phyloP scores from a whole-genome alignment of 1,284 basidiomycete genomes.

The Malassezia pachydermatis region DNA sequence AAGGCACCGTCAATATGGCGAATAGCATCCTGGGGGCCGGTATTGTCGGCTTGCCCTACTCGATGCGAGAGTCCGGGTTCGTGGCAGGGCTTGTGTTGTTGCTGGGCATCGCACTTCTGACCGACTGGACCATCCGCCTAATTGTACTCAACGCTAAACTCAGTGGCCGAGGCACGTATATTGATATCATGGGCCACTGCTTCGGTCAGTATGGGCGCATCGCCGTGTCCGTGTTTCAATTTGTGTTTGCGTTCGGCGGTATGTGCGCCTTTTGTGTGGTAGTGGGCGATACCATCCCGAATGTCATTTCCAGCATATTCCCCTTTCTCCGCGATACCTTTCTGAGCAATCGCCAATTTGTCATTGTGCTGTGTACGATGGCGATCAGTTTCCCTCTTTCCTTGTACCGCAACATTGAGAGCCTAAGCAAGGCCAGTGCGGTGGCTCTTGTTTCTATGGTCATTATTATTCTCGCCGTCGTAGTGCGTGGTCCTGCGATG shows the following conservation, averaged over 20 bases:
- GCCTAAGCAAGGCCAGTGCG: conserved; percentile 80
- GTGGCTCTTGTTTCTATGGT: conserved; percentile 72
- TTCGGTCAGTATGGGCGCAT: conserved; percentile 60
- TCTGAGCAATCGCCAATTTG: conserved; percentile 72
- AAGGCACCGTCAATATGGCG: conserved; percentile 83
- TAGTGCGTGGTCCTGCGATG: conserved; percentile 75
- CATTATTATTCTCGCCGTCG: conserved; percentile 78
- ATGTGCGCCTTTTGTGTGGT: conserved; percentile 49
- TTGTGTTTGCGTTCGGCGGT: conserved; percentile 93
- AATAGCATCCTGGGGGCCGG: conserved; percentile 94
- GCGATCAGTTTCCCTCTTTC: conserved; percentile 75
- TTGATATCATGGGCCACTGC: conserved; percentile 89
- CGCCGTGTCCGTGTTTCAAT: conserved; percentile 93
- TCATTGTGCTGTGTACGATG: conserved; percentile 55
- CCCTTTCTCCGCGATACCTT: conserved; percentile 68
- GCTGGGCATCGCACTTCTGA: conserved; percentile 67
- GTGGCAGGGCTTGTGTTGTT: conserved; percentile 73
- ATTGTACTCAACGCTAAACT: conserved; percentile 86
- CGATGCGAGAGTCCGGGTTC: conserved; percentile 82
- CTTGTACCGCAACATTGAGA: conserved; percentile 92
- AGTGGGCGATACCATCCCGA: conserved; percentile 84
- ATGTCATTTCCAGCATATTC: conserved; percentile 73
- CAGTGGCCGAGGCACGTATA: conserved; percentile 81
- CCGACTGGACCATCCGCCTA: conserved; percentile 96
- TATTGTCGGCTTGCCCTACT: conserved; percentile 64